These are phyloP conservation scores for Eutrema yunnanense DNA, from an alignment of 345 rosid species.

Conservation along the genomic window DNA sequence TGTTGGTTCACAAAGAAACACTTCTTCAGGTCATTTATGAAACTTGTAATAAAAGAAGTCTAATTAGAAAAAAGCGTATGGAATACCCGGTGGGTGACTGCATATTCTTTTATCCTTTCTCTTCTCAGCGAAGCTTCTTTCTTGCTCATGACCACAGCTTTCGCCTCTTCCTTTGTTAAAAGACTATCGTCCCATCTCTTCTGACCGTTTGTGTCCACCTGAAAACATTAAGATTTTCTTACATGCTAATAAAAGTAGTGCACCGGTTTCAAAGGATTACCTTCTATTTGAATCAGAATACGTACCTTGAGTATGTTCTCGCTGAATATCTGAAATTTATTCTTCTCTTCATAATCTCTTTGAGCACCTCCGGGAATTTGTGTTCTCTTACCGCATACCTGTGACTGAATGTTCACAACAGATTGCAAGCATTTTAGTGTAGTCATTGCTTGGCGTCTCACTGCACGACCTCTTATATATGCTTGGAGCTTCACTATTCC, in stretches of 20 bases:
- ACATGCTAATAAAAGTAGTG: neutral
- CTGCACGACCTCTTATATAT: conserved; percentile 66
- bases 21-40: neutral
- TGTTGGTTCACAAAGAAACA: neutral
- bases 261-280: neutral
- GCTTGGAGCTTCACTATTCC: conserved; percentile 96
- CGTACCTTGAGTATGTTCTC: conserved; percentile 56
- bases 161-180: conserved; percentile 71
- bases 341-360: conserved; percentile 37
- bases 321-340: conserved; percentile 38
- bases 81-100: conserved; percentile 60
- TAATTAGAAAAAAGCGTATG: neutral
- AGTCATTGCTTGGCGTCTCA: conserved; percentile 75
- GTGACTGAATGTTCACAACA: conserved; percentile 71
- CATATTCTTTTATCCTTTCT: conserved; percentile 61
- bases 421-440: conserved; percentile 84
- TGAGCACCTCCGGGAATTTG: conserved; percentile 32
- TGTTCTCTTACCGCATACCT: conserved; percentile 50
- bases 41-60: neutral
- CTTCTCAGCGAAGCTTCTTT: conserved; percentile 65
- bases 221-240: conserved; percentile 13
- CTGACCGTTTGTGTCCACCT: conserved; percentile 60
- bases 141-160: conserved; percentile 54
- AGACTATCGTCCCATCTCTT: conserved; percentile 86
- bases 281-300: neutral